These are phyloP conservation scores for Chimonanthus praecox DNA, from an alignment of 164 flowering plant species.

Conservation along the genomic window DNA sequence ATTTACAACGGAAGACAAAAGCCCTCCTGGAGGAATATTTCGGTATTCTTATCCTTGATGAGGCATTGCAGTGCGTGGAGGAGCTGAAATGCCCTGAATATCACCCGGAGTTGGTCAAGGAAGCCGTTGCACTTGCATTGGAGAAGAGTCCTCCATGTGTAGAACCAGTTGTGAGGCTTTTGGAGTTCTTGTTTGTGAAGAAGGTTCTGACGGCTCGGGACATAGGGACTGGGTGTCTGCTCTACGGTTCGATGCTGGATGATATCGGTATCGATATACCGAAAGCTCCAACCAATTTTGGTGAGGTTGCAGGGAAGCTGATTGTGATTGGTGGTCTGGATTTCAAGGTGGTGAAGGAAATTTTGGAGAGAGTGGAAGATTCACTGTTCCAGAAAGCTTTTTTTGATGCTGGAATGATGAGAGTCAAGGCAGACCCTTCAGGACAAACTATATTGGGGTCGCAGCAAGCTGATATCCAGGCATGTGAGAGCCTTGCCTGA, in stretches of 20 bases:
- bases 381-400: constrained; percentile 37
- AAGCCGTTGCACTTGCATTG: constrained; percentile 59
- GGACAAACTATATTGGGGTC: constrained; percentile 49
- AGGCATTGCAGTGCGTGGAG: constrained; percentile 74
- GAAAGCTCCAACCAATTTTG: constrained; percentile 77
- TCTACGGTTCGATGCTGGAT: constrained; percentile 59
- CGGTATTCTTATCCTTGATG: constrained; percentile 49
- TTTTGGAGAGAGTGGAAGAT: constrained; percentile 56
- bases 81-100: constrained; percentile 74
- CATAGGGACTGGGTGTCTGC: constrained; percentile 57
- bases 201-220: constrained; percentile 50
- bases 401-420: constrained; percentile 39
- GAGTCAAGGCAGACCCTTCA: constrained; percentile 27
- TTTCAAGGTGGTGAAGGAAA: constrained; percentile 57
- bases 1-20: constrained; percentile 50
- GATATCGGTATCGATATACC: constrained; percentile 84
- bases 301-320: constrained; percentile 60
- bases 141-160: constrained; percentile 70
- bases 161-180: constrained; percentile 56
- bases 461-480: constrained; percentile 53
- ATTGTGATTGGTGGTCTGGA: constrained; percentile 46
- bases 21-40: constrained; percentile 86
- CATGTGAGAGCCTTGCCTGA: constrained; percentile 45
- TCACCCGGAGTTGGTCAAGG: constrained; percentile 74
- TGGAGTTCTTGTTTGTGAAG: constrained; percentile 47